Percentiles rank a stretch among this genome's conserved stretches.
These are phyloP conservation scores for Kodamaea lidongshanica DNA, from an alignment of 805 yeast species.

Conservation along the genomic window DNA sequence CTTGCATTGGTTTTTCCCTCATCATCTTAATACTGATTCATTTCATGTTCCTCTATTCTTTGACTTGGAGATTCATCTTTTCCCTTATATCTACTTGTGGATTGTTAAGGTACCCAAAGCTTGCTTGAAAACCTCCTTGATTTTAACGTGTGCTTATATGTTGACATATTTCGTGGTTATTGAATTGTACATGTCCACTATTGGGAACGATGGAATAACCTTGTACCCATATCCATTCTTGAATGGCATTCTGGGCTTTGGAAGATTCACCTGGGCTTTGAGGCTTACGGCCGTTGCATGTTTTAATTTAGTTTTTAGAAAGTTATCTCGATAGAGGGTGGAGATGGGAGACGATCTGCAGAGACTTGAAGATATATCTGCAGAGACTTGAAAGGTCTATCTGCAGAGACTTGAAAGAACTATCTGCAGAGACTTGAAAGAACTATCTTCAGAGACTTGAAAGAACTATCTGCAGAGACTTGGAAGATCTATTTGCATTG, in stretches of 20 bases:
- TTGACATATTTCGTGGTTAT: slow-evolving; percentile 14
- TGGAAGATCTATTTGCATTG: too few species aligned
- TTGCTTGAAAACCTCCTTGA: background rate
- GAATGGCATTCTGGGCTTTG: slow-evolving; percentile 2
- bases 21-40: slow-evolving; percentile 12
- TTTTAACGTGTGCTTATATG: slow-evolving; percentile 7
- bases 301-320: too few species aligned
- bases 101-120: slow-evolving; percentile 4
- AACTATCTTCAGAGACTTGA: too few species aligned
- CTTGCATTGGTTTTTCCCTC: slow-evolving; percentile 13
- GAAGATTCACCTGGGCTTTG: slow-evolving; percentile 11
- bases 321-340: too few species aligned
- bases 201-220: slow-evolving; percentile 5
- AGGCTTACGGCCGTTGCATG: slow-evolving; percentile 5
- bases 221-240: slow-evolving; percentile 18
- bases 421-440: too few species aligned
- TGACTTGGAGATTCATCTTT: slow-evolving; percentile 21
- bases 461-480: too few species aligned
- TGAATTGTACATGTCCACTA: slow-evolving; percentile 8
- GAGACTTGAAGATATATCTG: too few species aligned
- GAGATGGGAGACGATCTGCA: too few species aligned
- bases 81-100: slow-evolving; percentile 18
- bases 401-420: too few species aligned
- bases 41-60: slow-evolving; percentile 13
- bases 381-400: too few species aligned